These are phyloP conservation scores for Magnusiomyces tetraspermus DNA, from an alignment of 1,139 yeast genomes.

Conservation along the genomic window DNA sequence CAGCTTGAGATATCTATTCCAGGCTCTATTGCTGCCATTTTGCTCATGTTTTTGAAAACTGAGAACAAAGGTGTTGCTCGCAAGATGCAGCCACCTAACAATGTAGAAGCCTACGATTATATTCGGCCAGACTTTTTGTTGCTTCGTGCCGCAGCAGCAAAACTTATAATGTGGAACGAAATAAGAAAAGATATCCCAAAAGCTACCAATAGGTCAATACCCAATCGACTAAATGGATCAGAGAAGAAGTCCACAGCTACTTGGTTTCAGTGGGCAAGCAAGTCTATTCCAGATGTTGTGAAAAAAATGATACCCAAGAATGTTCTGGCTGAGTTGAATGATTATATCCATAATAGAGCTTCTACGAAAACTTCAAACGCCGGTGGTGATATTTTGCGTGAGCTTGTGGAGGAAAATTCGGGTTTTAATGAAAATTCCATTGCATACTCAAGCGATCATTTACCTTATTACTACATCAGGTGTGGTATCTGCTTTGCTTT, in stretches of 20 bases:
- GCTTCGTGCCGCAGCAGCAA: slow-evolving; percentile 56
- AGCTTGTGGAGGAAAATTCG: slow-evolving; percentile 53
- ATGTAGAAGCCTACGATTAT: slow-evolving; percentile 56
- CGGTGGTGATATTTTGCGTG: slow-evolving; percentile 25
- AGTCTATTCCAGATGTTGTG: not conserved
- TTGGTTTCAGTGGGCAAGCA: not conserved
- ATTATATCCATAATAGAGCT: not conserved
- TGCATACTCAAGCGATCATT: slow-evolving; percentile 36
- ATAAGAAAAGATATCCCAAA: slow-evolving; percentile 35
- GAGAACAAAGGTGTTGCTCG: slow-evolving; percentile 51
- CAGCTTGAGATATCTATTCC: slow-evolving; percentile 67
- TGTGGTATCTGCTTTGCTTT: slow-evolving; percentile 72
- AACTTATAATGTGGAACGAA: slow-evolving; percentile 70
- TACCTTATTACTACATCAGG: slow-evolving; percentile 56
- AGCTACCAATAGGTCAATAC: not conserved
- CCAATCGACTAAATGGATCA: not conserved
- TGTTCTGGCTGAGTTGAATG: not conserved
- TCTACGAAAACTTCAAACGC: not conserved
- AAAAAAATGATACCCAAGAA: not conserved
- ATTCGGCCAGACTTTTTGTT: slow-evolving; percentile 72
- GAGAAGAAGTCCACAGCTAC: not conserved
- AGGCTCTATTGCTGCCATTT: slow-evolving; percentile 73
- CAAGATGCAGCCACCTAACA: slow-evolving; percentile 54
- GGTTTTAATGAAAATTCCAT: slow-evolving; percentile 41
- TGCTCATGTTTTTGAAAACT: slow-evolving; percentile 64